Evolutionary conservation across 805 yeast species (phyloP), one percentile per base, ranked within the genome.

Genomic region (Candida patagonica): DNA sequence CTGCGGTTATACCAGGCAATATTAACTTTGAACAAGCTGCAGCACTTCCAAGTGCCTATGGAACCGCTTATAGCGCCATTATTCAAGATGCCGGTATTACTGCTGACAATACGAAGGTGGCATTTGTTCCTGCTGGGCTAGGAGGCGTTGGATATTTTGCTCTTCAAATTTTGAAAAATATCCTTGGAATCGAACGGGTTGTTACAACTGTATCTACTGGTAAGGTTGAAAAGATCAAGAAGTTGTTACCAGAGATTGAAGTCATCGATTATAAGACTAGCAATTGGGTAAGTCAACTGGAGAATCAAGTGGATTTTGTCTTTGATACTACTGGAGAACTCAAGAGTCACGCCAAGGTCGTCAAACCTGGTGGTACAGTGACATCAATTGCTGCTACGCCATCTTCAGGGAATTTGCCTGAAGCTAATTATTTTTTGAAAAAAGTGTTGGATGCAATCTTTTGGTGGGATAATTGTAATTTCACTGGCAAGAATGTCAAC

Each of bases 241-340:
- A 35, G 17, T 30, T 43, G n/a, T 37, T 51, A 8, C 53, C 53
- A 17, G 45, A 37, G 24, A 46, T 44, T 8, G 43, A 45, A 10
- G 51, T 49, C 6, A 43, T 51, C 19, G 54, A 51, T 33, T 51
- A 51, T 41, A 41, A 47, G 33, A 50, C 42, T 26, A 27, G 34
- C 25, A 44, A 44, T n/a, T 42, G 47, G 13, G 19, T 38, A 16
- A 42, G 41, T 24, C 45, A 25, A 20, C 35, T 50, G 26, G 38
- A 42, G 26, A 35, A 41, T 20, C 16, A 17, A 29, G 39, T 51
- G 8, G 55, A 51, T 32, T 24, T 42, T 21, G 40, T 47, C n/a
- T 42, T 35, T 21, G 55, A 50, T 33, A 43, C 53, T 2, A 39
- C 46, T 5, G 51, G 42, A 9, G 38, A 35, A 17, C 31, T 45